These are phyloP conservation scores for Candida namnaoensis DNA, from an alignment of 805 yeast species.

Conservation along the genomic window DNA sequence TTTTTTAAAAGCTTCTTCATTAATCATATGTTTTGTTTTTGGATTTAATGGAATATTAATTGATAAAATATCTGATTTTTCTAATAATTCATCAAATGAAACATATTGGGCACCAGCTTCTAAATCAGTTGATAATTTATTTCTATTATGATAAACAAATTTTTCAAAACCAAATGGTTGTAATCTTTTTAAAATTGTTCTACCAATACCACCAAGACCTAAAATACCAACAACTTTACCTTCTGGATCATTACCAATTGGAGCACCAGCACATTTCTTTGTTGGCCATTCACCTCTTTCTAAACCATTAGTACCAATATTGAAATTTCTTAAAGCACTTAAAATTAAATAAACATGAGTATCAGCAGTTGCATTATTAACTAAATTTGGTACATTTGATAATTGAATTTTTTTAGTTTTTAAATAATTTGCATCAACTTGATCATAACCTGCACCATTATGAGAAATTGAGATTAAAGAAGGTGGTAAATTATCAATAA, in stretches of 20 bases:
- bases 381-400: constrained; percentile 60
- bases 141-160: constrained; percentile 67
- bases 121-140: constrained; percentile 43
- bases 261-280: constrained; percentile 48
- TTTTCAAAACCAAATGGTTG: constrained; percentile 69
- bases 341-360: constrained; percentile 56
- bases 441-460: constrained; percentile 74
- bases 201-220: constrained; percentile 89
- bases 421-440: constrained; percentile 49
- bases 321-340: constrained; percentile 63
- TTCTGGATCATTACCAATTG: constrained; percentile 66
- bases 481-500: constrained; percentile 44
- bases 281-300: constrained; percentile 55
- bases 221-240: constrained; percentile 72
- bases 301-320: constrained; percentile 44
- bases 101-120: constrained; percentile 69
- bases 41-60: constrained; percentile 72
- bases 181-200: constrained; percentile 65
- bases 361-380: constrained; percentile 65
- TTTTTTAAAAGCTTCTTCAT: constrained; percentile 47
- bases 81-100: constrained; percentile 57
- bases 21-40: constrained; percentile 61
- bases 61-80: constrained; percentile 59
- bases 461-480: constrained; percentile 47
- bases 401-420: constrained; percentile 47